These are phyloP conservation scores for Nemania diffusa DNA, from an alignment of 2,329 filamentous ascomycete species.

Conservation along the genomic window DNA sequence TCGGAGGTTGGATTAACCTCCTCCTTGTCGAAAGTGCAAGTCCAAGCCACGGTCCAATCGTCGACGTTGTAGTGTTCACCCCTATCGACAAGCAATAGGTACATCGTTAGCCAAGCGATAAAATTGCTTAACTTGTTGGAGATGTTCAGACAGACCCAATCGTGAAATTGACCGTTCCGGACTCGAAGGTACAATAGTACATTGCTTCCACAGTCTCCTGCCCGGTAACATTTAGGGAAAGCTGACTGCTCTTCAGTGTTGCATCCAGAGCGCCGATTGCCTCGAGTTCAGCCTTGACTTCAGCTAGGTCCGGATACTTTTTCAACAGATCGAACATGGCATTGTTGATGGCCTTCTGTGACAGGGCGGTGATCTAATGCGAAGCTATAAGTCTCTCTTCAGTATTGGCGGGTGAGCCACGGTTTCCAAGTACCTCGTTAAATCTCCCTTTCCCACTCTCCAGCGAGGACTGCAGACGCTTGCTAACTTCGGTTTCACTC, in stretches of 20 bases:
- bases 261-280: constrained; percentile 1
- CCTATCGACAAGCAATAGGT: constrained; percentile 11
- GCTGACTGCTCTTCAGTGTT: background rate
- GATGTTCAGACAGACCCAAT: constrained; percentile 7
- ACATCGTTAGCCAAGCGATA: constrained; percentile 7
- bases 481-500: constrained; percentile 11
- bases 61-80: background rate
- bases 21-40: constrained; percentile 5
- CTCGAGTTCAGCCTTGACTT: background rate
- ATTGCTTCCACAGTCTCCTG: background rate
- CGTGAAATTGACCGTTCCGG: background rate
- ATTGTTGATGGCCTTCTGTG: constrained; percentile 3
- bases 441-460: constrained; percentile 10
- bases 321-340: background rate
- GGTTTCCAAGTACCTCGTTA: constrained; percentile 7
- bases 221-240: constrained; percentile 6
- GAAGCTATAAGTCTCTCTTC: constrained; percentile 9
- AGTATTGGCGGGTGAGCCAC: constrained; percentile 5
- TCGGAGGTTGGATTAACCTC: background rate
- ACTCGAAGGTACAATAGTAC: constrained; percentile 3
- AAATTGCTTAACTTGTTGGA: constrained; percentile 9
- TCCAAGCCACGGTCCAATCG: constrained; percentile 5
- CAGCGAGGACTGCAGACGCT: constrained; percentile 7
- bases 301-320: background rate
- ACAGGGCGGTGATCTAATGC: constrained; percentile 5